Evolutionary conservation across 139 green algal genomes (phyloP).

Genomic region (Raphidocelis subcapitata): DNA sequence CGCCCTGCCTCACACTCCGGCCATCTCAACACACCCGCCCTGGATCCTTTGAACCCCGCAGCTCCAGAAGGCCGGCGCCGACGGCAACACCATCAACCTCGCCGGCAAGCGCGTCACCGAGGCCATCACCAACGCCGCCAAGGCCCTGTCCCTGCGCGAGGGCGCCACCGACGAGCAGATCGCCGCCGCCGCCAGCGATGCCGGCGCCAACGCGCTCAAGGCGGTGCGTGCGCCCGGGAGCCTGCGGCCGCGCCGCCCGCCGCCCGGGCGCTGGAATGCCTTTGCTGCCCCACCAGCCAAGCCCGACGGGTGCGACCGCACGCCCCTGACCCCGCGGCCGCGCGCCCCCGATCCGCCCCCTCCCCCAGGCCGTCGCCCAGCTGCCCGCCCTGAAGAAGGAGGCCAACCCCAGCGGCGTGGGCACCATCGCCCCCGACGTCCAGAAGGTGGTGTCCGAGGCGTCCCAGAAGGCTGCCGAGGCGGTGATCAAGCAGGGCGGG

Average conservation of each 20-base stretch:
- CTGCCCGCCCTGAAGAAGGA: conserved; percentile 11
- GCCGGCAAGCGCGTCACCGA: conserved; percentile 13
- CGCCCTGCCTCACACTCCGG: too few species aligned
- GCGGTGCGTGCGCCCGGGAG: not conserved
- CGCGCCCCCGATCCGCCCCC: not conserved
- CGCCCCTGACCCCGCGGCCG: not conserved
- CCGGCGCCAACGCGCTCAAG: not conserved
- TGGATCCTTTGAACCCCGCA: too few species aligned
- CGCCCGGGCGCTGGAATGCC: not conserved
- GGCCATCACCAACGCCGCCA: conserved; percentile 12
- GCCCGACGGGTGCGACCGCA: not conserved
- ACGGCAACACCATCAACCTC: conserved; percentile 9
- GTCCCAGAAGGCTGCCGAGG: conserved; percentile 17
- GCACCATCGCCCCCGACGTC: not conserved
- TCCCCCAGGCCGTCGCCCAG: not conserved
- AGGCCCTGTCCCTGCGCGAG: not conserved
- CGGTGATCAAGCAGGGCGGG: conserved; percentile 17
- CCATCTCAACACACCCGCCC: too few species aligned
- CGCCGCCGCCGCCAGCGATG: conserved; percentile 4
- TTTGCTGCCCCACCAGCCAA: not conserved
- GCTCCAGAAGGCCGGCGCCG: conserved; percentile 1
- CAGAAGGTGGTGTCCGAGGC: conserved; percentile 6
- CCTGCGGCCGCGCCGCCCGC: not conserved
- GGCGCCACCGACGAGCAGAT: not conserved
- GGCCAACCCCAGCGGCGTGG: conserved; percentile 12